Evolutionary conservation across 805 yeast species (phyloP), one percentile per base, ranked within the genome.

Genomic region (Lipomyces anomalus): DNA sequence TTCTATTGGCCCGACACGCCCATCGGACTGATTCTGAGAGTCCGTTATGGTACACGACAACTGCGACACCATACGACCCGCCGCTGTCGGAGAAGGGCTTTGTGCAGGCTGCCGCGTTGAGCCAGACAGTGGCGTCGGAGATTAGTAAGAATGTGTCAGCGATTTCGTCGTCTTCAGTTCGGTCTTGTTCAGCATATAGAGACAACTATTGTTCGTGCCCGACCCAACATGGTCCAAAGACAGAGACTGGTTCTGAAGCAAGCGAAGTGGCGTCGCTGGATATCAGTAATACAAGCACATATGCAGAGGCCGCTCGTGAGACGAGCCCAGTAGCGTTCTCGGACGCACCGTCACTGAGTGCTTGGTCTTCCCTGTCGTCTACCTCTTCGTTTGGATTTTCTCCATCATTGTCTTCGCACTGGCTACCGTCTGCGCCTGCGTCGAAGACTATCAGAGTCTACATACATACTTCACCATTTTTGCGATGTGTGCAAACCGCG

Each of bases 401-500:
- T 9, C 30, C 30, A 13, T 13, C 9, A 26, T 26, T 26, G 30
- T 26, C 30, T 9, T 22, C 46, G 28, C n/a, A 37, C 23, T 17
- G 22, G 35, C 29, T 18, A 22, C 29, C 44, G 21, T 23, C n/a
- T n/a, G 33, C 30, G 22, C 35, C 22, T 18, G 22, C 29, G 39
- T 17, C 7, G 6, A 11, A 16, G 22, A 17, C n/a, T 22, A 42
- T 38, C 40, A 39, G 33, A 22, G 44, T 52, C 46, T 43, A 41
- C 51, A 42, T 63, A 21, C 66, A 62, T 50, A 38, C 61, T 30
- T 61, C 68, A 17, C 70, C 70, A 16, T 67, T 65, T 44, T 50
- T 63, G 40, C 58, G 70, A n/a, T 67, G 70, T 43, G 65, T 56
- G 6, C 64, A 64, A 46, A 67, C 70, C 1, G 64, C 69, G 2